Conservation (phyloP, 2,329 filamentous ascomycete genomes). For the Beauveria asiatica region DNA sequence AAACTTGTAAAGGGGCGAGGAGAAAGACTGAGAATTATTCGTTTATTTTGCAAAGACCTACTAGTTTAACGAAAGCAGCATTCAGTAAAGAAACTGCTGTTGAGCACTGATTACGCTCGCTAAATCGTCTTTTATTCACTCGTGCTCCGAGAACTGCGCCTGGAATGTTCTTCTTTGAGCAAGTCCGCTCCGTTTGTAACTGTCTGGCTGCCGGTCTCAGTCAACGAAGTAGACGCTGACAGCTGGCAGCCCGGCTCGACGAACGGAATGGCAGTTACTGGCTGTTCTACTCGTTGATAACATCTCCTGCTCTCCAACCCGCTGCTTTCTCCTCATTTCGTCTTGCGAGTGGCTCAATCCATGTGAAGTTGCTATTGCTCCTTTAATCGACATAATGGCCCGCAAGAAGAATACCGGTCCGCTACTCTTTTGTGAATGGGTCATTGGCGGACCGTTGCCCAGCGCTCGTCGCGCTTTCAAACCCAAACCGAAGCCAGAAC, state of each 20-base stretch:
- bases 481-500: constrained; percentile 14
- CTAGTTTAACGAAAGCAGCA: background rate
- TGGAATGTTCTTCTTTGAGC: background rate
- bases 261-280: background rate
- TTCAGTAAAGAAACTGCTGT: background rate
- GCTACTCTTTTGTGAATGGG: constrained; percentile 31
- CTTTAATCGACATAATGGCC: background rate
- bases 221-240: background rate
- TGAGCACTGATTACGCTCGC: background rate
- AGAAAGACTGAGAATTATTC: background rate
- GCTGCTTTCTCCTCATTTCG: no score
- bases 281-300: background rate
- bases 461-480: constrained; percentile 19
- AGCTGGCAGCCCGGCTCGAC: background rate
- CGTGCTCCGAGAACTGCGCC: background rate
- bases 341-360: no score
- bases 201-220: background rate
- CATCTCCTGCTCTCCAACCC: no score
- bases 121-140: background rate
- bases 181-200: background rate
- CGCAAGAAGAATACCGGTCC: constrained; percentile 4
- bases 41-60: constrained; percentile 1
- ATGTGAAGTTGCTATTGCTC: background rate
- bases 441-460: constrained; percentile 29
- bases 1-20: background rate